Evolutionary conservation across 2,329 filamentous ascomycete species (phyloP), one percentile per base, ranked within the genome.

Genomic region (Colletotrichum plurivorum): DNA sequence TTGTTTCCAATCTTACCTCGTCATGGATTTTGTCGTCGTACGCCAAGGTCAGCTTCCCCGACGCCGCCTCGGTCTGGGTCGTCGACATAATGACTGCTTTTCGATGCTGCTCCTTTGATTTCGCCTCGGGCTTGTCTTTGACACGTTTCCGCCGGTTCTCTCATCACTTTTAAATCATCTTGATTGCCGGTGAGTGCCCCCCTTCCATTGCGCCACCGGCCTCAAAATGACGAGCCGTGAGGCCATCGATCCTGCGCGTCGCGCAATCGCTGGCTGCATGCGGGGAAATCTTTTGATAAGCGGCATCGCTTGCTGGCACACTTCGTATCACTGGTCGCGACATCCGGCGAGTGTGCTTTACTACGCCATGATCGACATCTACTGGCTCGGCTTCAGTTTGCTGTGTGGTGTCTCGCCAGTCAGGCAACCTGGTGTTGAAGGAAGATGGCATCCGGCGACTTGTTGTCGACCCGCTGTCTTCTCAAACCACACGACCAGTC

Each of bases 11-110:
- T 18, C 4, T 3, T 54, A 63, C 63, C n/a, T 63, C 18, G 5
- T 58, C 52, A 6, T 69, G 59, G 43, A 63, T 63, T 22, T 63
- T 46, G 2, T 63, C 59, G 6, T 69, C 59, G 51, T 63, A 70
- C 1, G 68, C 68, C 22, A 64, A 31, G 3, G 53, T 60, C 4
- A 72, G 60, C 13, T 62, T 41, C 45, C 59, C 16, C 10, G 67
- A 46, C 4, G 41, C 49, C 27, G 36, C 31, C 1, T 63, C 9
- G 10, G 48, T 43, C 15, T 91, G 92, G 78, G 3, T 94, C 93
- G 76, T 96, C 97, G 69, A 98, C 84, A 80, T 91, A 97, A 70
- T 94, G 91, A 13, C 25, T 20, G 25, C 9, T 53, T 1, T 22
- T 43, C 27, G 27, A 9, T 5, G 27, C 6, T 31, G 27, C 27